phyloP scores from a whole-genome alignment of 257 asterid species.

The Oldenlandia corymbosa region DNA sequence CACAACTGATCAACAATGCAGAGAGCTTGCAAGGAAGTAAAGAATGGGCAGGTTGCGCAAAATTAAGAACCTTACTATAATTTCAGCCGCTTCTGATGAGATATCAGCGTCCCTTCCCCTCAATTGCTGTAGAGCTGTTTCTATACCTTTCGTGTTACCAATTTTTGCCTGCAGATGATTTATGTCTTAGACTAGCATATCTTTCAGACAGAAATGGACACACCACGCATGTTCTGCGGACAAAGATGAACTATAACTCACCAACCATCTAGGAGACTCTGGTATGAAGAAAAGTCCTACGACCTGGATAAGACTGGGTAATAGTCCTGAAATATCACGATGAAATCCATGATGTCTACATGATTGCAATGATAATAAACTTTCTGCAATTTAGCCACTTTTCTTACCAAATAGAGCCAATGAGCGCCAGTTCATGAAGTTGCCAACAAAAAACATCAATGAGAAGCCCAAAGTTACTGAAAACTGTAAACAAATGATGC shows the following conservation, averaged over 20 bases:
- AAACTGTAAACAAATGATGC: slow-evolving; percentile 10
- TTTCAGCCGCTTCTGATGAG: slow-evolving; percentile 29
- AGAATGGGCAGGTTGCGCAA: not conserved
- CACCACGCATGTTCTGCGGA: not conserved
- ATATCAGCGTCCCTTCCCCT: slow-evolving; percentile 30
- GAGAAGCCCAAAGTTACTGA: slow-evolving; percentile 21
- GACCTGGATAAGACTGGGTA: slow-evolving; percentile 18
- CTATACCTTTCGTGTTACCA: slow-evolving; percentile 20
- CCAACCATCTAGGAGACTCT: slow-evolving; percentile 30
- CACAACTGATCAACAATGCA: not conserved
- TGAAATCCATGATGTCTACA: not conserved
- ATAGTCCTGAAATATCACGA: slow-evolving; percentile 8
- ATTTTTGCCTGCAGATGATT: slow-evolving; percentile 19
- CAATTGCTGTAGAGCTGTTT: slow-evolving; percentile 19
- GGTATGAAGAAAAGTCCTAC: slow-evolving; percentile 19
- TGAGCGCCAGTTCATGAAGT: slow-evolving; percentile 21
- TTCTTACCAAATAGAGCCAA: slow-evolving; percentile 22
- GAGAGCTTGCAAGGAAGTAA: not conserved
- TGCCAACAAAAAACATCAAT: slow-evolving; percentile 20
- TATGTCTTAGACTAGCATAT: not conserved
- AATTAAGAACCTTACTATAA: slow-evolving; percentile 14
- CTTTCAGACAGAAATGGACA: not conserved
- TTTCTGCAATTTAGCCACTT: not conserved
- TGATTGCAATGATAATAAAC: not conserved
- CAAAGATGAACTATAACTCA: slow-evolving; percentile 5